Evolutionary conservation across 2,329 filamentous ascomycete species (phyloP).

Genomic region (Claviceps arundinis): DNA sequence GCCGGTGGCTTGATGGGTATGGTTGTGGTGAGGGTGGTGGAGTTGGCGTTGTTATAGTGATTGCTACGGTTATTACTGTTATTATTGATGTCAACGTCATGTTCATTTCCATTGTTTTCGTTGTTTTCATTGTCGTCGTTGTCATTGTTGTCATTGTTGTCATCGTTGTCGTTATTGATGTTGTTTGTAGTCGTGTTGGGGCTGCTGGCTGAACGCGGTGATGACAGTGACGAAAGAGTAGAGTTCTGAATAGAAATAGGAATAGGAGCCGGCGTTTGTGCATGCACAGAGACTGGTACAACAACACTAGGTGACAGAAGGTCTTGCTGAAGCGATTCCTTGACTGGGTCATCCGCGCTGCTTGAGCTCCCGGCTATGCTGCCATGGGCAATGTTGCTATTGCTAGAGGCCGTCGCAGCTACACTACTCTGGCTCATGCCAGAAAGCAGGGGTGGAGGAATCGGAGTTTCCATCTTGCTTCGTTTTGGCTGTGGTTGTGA

Average conservation of each 20-base stretch:
- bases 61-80: background rate
- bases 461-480: conserved; percentile 43
- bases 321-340: background rate
- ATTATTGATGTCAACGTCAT: background rate
- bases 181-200: conserved; percentile 10
- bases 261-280: conserved; percentile 31
- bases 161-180: background rate
- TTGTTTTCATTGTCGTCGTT: background rate
- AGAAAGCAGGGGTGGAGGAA: conserved; percentile 31
- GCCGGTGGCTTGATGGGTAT: conserved; percentile 19
- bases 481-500: conserved; percentile 33
- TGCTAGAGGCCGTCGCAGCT: conserved; percentile 14
- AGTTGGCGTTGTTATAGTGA: conserved; percentile 5
- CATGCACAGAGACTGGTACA: conserved; percentile 11
- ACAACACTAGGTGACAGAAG: conserved; percentile 4
- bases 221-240: conserved; percentile 19
- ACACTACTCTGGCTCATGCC: conserved; percentile 16
- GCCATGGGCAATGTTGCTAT: conserved; percentile 4
- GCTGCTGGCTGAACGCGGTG: conserved; percentile 11
- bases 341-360: background rate
- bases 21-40: conserved; percentile 15
- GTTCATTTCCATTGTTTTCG: background rate
- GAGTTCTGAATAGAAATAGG: conserved; percentile 19
- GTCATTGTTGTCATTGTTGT: background rate
- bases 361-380: conserved; percentile 8